phyloP scores from a whole-genome alignment of 2,329 filamentous ascomycete species.

The Albophoma yamanashiensis region DNA sequence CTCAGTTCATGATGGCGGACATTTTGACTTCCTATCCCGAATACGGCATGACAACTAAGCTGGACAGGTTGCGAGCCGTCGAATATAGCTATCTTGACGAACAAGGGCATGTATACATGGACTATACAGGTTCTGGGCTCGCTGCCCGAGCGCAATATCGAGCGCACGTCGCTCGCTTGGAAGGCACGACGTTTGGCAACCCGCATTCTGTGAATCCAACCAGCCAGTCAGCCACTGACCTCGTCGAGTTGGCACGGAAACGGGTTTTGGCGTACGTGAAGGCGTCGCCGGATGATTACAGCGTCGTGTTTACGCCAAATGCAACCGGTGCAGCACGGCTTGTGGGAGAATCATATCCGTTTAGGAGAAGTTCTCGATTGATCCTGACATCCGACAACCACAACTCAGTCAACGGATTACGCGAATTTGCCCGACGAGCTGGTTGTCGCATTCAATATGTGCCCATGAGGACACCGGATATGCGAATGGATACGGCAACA shows the following conservation, averaged over 20 bases:
- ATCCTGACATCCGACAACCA: conserved; percentile 30
- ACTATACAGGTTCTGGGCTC: conserved; percentile 29
- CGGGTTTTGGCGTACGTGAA: conserved; percentile 22
- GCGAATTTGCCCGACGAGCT: conserved; percentile 20
- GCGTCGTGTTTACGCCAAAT: conserved; percentile 28
- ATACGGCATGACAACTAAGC: conserved; percentile 16
- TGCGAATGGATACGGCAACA: conserved; percentile 15
- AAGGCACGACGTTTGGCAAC: conserved; percentile 23
- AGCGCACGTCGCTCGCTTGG: conserved; percentile 19
- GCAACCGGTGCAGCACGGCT: conserved; percentile 27
- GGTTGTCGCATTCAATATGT: conserved; percentile 19
- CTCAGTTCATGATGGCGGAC: neutral
- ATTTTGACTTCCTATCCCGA: conserved; percentile 18
- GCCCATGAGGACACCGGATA: conserved; percentile 12
- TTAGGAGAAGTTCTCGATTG: conserved; percentile 11
- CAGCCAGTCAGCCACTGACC: conserved; percentile 19
- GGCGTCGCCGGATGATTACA: conserved; percentile 25
- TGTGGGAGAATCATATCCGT: conserved; percentile 28
- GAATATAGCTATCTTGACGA: conserved; percentile 27
- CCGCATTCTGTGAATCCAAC: conserved; percentile 28
- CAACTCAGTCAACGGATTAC: conserved; percentile 29
- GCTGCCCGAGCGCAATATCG: conserved; percentile 19
- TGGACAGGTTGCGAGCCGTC: conserved; percentile 13
- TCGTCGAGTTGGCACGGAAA: conserved; percentile 19
- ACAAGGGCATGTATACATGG: conserved; percentile 27